Percentiles rank a stretch among this genome's conserved stretches.
phyloP scores from a whole-genome alignment of 371 early-diverging fungal genomes.

The Smittium culicis region DNA sequence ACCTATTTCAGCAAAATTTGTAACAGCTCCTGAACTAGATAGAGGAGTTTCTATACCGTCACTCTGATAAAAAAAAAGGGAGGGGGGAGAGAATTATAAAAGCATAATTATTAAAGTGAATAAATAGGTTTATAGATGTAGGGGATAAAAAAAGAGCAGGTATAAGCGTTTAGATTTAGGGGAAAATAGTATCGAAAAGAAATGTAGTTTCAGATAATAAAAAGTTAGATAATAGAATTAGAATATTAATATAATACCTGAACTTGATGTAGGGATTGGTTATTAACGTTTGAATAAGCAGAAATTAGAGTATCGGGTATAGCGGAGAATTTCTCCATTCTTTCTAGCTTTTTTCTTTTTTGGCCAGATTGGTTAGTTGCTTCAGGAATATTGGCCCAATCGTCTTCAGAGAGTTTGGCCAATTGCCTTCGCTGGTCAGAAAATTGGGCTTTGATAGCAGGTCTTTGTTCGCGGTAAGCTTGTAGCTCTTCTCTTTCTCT shows the following conservation, averaged over 20 bases:
- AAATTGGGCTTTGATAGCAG: slow-evolving; percentile 78
- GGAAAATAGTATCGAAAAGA: too few species aligned
- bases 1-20: slow-evolving; percentile 73
- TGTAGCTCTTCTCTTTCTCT: slow-evolving; percentile 23
- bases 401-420: slow-evolving; percentile 53
- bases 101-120: too few species aligned
- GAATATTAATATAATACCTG: too few species aligned
- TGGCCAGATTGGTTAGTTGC: slow-evolving; percentile 74
- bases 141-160: too few species aligned
- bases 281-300: not conserved
- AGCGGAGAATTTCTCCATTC: slow-evolving; percentile 55
- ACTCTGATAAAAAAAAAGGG: too few species aligned
- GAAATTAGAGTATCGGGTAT: slow-evolving; percentile 48
- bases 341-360: slow-evolving; percentile 32
- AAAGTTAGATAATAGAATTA: too few species aligned
- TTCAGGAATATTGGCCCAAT: slow-evolving; percentile 89
- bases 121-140: too few species aligned
- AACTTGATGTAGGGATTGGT: not conserved
- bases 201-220: too few species aligned
- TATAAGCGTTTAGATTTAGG: too few species aligned
- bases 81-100: too few species aligned
- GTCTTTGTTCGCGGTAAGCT: slow-evolving; percentile 43
- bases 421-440: slow-evolving; percentile 78
- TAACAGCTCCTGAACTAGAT: slow-evolving; percentile 19
- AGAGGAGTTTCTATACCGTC: slow-evolving; percentile 13